phyloP scores from a whole-genome alignment of 164 flowering plant species.

The Akebia trifoliata region DNA sequence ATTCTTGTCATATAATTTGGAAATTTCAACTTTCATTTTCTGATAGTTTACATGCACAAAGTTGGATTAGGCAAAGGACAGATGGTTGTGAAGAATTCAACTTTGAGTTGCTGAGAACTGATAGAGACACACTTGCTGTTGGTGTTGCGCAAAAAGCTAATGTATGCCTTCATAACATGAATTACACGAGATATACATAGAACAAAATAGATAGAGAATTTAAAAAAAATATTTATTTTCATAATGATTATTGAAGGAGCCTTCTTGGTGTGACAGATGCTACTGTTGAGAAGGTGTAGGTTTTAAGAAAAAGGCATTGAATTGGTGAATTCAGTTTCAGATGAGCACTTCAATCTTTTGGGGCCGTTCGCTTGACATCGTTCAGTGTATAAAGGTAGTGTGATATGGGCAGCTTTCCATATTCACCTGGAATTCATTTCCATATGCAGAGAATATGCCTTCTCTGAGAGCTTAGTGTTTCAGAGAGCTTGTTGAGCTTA shows the following conservation, averaged over 20 bases:
- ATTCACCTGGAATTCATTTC: neutral
- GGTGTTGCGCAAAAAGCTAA: neutral
- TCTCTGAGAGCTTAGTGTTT: neutral
- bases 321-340: constrained; percentile 50
- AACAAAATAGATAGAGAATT: no score
- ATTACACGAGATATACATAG: neutral
- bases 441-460: neutral
- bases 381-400: constrained; percentile 60
- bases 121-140: neutral
- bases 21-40: neutral
- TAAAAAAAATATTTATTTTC: no score
- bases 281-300: constrained; percentile 34
- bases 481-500: no score
- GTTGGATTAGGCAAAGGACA: neutral
- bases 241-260: constrained; percentile 5
- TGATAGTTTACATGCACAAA: no score
- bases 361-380: constrained; percentile 62
- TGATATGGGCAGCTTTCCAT: no score
- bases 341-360: constrained; percentile 58
- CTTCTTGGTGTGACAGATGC: constrained; percentile 43
- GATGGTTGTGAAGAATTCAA: neutral
- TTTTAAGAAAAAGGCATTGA: constrained; percentile 44
- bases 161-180: constrained; percentile 4
- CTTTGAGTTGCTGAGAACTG: neutral
- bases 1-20: neutral